Conservation (phyloP, 257 asterid genomes). For the Nyctanthes arbortristis region DNA sequence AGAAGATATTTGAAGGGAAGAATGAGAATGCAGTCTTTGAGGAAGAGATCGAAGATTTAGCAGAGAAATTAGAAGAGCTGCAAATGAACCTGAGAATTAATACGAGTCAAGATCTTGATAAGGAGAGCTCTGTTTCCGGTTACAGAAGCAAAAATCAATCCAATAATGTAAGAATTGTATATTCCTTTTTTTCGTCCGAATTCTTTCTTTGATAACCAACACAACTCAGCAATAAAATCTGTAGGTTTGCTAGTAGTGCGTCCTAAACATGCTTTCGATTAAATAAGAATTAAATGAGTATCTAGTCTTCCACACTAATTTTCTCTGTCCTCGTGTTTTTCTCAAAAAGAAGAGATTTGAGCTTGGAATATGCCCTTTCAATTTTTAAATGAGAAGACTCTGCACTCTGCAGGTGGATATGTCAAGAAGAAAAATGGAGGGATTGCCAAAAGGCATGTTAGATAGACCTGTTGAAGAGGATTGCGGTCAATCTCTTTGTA, state of each 20-base stretch:
- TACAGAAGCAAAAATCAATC: conserved; percentile 25
- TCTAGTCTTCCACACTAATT: neutral
- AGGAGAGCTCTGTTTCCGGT: conserved; percentile 21
- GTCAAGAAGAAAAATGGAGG: conserved; percentile 49
- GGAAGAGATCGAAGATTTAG: conserved; percentile 69
- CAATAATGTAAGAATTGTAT: conserved; percentile 40
- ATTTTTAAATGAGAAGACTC: neutral
- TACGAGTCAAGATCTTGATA: conserved; percentile 27
- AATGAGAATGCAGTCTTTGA: conserved; percentile 48
- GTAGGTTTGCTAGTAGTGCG: no score
- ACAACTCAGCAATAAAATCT: no score
- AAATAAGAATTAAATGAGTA: neutral
- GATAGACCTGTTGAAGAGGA: conserved; percentile 58
- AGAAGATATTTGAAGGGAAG: conserved; percentile 61
- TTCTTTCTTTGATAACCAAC: no score
- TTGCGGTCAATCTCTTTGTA: conserved; percentile 40
- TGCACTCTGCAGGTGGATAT: conserved; percentile 43
- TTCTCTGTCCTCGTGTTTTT: no score
- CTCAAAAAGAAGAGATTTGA: neutral
- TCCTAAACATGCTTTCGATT: neutral
- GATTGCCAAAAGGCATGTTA: conserved; percentile 45
- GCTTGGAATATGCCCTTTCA: neutral
- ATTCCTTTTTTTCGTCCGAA: neutral
- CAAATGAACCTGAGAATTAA: conserved; percentile 36
- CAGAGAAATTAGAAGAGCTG: conserved; percentile 53